phyloP scores from a whole-genome alignment of 768 basidiomycete genomes.

The Boletellus emodensis region DNA sequence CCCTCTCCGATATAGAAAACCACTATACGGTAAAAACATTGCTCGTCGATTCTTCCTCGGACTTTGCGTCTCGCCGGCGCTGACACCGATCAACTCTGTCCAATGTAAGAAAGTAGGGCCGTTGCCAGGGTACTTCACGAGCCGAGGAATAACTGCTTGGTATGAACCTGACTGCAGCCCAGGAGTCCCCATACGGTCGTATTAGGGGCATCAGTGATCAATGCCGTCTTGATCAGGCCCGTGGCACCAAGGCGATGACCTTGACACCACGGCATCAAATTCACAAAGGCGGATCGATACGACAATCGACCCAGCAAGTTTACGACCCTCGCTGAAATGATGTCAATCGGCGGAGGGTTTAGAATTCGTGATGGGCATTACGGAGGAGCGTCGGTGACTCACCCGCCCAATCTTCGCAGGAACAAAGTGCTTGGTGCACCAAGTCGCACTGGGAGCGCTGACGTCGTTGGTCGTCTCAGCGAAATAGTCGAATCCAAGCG shows the following conservation, averaged over 20 bases:
- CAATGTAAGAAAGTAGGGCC: conserved; percentile 34
- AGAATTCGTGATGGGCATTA: conserved; percentile 2
- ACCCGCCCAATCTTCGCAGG: conserved; percentile 58
- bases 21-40: conserved; percentile 38
- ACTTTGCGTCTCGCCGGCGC: conserved; percentile 37
- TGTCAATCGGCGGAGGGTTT: conserved; percentile 48
- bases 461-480: conserved; percentile 61
- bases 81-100: conserved; percentile 38
- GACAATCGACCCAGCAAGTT: not conserved
- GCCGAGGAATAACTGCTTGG: conserved; percentile 31
- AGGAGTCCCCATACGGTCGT: conserved; percentile 37
- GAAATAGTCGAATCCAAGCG: conserved; percentile 46
- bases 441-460: conserved; percentile 54
- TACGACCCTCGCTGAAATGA: conserved; percentile 45
- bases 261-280: conserved; percentile 50
- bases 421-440: conserved; percentile 39
- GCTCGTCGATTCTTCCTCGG: conserved; percentile 41
- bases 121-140: conserved; percentile 31
- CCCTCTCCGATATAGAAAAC: conserved; percentile 31
- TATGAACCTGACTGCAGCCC: conserved; percentile 31
- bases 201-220: conserved; percentile 46
- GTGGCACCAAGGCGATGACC: conserved; percentile 38
- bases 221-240: conserved; percentile 41
- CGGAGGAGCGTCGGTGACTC: conserved; percentile 16
- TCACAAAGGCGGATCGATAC: conserved; percentile 49